Base-by-base conservation (phyloP, 1,284 basidiomycete genomes). In the Irpex rosettiformis region DNA sequence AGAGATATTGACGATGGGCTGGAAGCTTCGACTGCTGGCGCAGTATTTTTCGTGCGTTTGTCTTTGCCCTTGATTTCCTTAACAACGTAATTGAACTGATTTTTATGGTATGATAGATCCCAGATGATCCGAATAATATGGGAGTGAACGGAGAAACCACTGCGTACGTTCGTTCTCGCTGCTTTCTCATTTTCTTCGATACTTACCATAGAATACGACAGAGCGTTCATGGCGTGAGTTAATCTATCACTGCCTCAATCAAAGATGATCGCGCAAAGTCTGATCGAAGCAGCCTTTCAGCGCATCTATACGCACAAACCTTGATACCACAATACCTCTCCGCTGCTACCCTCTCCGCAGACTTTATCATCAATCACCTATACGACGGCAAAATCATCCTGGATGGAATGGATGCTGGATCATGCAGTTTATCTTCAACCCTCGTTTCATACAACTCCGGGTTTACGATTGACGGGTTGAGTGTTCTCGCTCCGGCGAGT, bases 1-100 rank as follows among this genome's bases (percentile, higher is more conserved):
- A n/a, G n/a, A n/a, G n/a, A n/a, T n/a, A n/a, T n/a, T n/a, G n/a
- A n/a, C n/a, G n/a, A n/a, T n/a, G n/a, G n/a, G n/a, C n/a, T n/a
- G n/a, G n/a, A n/a, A 59, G 58, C 10, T n/a, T 51, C 58, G 4
- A 42, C 42, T 16, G 58, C 42, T n/a, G 58, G 58, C 3, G 58
- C 43, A n/a, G 47, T 56, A 18, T 57, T 59, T 18, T 40, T 13
- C n/a, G 57, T 58, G 29, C 27, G 55, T 56, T 24, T 22, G 8
- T 11, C 13, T 2, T 16, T 21, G 11, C 24, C 28, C 2, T 18
- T 16, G 13, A n/a, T n/a, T n/a, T n/a, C n/a, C 13, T 11, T 16
- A 37, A 37, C 33, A 11, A 37, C 33, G 16, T 2, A 37, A 37
- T 37, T 37, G 10, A 37, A 37, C 16, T 37, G 33, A 8, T 8